phyloP scores from a whole-genome alignment of 129 eudicot species.

The Scalesia atractyloides region DNA sequence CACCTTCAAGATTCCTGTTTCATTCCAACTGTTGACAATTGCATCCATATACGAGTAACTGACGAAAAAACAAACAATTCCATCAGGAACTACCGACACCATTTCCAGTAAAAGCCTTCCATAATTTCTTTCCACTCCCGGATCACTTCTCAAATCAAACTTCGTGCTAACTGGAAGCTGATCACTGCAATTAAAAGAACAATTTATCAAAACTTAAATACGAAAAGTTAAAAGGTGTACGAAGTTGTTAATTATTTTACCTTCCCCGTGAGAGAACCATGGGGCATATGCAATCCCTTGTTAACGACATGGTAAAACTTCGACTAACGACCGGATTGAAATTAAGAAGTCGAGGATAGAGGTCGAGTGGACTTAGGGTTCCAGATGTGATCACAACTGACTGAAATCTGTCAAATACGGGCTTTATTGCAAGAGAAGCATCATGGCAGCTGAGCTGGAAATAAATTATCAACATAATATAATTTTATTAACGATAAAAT shows the following conservation, averaged over 20 bases:
- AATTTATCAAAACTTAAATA: background rate
- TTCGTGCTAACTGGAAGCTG: constrained; percentile 99
- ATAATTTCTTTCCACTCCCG: constrained; percentile 96
- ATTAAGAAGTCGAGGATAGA: constrained; percentile 93
- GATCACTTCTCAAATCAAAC: constrained; percentile 94
- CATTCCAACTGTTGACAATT: constrained; percentile 97
- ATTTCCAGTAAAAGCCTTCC: constrained; percentile 96
- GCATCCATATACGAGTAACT: constrained; percentile 99
- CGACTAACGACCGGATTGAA: constrained; percentile 98
- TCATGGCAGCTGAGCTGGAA: constrained; percentile 97
- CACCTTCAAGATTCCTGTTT: constrained; percentile 92
- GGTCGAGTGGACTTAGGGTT: constrained; percentile 94
- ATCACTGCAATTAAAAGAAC: constrained; percentile 54
- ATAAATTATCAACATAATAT: constrained; percentile 10
- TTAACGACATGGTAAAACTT: constrained; percentile 96
- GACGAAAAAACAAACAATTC: constrained; percentile 94
- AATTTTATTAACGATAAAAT: constrained; percentile 2
- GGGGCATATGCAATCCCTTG: constrained; percentile 99
- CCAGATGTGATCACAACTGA: constrained; percentile 98
- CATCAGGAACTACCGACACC: constrained; percentile 99
- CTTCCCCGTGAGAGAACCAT: constrained; percentile 99
- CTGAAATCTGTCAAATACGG: constrained; percentile 96
- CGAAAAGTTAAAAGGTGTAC: background rate
- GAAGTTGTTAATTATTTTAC: constrained; percentile 37
- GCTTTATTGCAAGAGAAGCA: constrained; percentile 98